Conservation (phyloP, 306 rosid species). For the Pyrus communis region DNA sequence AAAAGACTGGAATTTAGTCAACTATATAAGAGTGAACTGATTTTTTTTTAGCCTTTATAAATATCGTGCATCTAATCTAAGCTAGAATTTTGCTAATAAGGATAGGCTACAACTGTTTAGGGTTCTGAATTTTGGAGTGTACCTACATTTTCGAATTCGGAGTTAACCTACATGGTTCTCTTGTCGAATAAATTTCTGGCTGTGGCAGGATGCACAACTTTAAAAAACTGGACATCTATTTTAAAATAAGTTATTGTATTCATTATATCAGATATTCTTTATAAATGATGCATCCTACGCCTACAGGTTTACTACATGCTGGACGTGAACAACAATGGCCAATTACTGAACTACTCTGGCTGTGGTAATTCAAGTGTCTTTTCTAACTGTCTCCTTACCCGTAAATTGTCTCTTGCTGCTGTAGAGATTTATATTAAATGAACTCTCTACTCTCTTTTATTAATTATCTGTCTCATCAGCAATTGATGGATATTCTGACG, state of each 20-base stretch:
- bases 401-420: constrained; percentile 2
- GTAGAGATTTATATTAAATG: background rate
- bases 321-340: constrained; percentile 50
- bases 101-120: background rate
- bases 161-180: background rate
- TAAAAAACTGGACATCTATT: background rate
- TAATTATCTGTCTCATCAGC: background rate
- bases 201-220: background rate
- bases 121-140: background rate
- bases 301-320: constrained; percentile 90
- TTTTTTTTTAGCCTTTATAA: background rate
- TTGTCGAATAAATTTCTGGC: background rate
- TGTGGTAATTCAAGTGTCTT: constrained; percentile 56
- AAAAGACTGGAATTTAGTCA: background rate
- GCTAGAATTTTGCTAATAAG: background rate
- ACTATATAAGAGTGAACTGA: background rate
- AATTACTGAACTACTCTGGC: constrained; percentile 78
- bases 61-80: background rate
- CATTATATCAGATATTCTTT: background rate
- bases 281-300: background rate
- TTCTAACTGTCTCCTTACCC: constrained; percentile 1
- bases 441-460: background rate
- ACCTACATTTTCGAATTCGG: background rate
- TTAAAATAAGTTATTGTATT: background rate
- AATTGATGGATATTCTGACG: background rate